Percentiles rank a stretch among this genome's conserved stretches.
These are phyloP conservation scores for Aspergillus hancockii DNA, from an alignment of 495 filamentous ascomycete species.

Conservation along the genomic window DNA sequence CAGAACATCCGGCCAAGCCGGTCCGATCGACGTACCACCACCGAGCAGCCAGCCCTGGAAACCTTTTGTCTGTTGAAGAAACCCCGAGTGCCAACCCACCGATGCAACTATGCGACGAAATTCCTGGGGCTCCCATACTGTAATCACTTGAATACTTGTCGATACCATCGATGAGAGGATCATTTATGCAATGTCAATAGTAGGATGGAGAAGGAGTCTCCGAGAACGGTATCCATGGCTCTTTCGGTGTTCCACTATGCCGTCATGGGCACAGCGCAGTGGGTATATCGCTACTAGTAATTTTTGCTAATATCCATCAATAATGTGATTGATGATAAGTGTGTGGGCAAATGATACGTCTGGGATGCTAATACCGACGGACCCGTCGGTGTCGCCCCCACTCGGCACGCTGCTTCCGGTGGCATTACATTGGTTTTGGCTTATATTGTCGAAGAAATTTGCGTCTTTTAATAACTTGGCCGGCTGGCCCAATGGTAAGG, in stretches of 20 bases:
- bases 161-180: not conserved
- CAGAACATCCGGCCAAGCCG: constrained; percentile 24
- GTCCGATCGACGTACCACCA: constrained; percentile 25
- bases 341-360: constrained; percentile 1
- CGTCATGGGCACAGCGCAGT: constrained; percentile 1
- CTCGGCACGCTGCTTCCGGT: constrained; percentile 27
- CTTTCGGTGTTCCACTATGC: constrained; percentile 4
- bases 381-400: constrained; percentile 18
- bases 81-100: constrained; percentile 4
- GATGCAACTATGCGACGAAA: constrained; percentile 6
- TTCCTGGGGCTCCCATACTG: not conserved
- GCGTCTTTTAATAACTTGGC: constrained; percentile 15
- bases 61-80: constrained; percentile 4
- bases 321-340: constrained; percentile 6
- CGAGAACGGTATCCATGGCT: not conserved
- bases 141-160: not conserved
- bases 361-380: constrained; percentile 10
- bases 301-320: constrained; percentile 7
- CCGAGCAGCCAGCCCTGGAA: constrained; percentile 16
- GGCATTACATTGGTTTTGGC: not conserved
- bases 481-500: constrained; percentile 68
- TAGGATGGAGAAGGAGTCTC: not conserved
- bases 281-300: constrained; percentile 1
- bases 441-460: not conserved
- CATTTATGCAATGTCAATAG: constrained; percentile 2